Evolutionary conservation across 2,329 filamentous ascomycete species (phyloP), one percentile per base, ranked within the genome.

Genomic region (Colletotrichum sp.): DNA sequence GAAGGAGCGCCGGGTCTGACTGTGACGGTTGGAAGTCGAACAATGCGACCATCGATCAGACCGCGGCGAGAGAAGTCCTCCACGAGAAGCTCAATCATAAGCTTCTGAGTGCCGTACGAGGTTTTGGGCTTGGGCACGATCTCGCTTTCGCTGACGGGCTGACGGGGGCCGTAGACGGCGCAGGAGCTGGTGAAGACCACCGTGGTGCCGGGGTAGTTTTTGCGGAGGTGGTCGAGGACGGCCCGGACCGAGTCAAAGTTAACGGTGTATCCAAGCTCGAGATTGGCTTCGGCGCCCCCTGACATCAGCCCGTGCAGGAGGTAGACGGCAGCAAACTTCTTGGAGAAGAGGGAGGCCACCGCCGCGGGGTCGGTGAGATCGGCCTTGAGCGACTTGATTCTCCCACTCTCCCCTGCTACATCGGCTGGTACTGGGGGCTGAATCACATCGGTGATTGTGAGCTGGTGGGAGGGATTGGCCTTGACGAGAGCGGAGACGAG

Each of bases 291-390:
- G 15, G 90, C 88, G 8, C 90, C 91, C 26, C 88, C 88, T 0
- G 90, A 92, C 91, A 93, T 93, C 83, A 93, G 91, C 55, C 91
- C 91, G 79, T 93, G 91, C 74, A 93, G 88, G 65, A 92, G 87
- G 80, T 91, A 93, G 52, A 90, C 87, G 16, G 87, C 85, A 36
- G 88, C 82, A 10, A 89, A 84, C 21, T 55, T 62, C 18, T 72
- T 79, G 1, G 79, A 77, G 64, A 87, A 77, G 24, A 87, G 80
- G 3, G 78, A 71, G 0, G 80, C 58, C 3, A 84, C 80, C 5
- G 80, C 81, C 1, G 78, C 24, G 3, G 82, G 73, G 67, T 84
- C 81, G 64, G 84, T 85, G 64, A 87, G 72, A 77, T 84, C 79
- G 3, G 82, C 79, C 58, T 82, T 75, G 55, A 84, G 76, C 2